These are phyloP conservation scores for Pythium phragmiticola DNA, from an alignment of 352 stramenopile genomes.

Conservation along the genomic window DNA sequence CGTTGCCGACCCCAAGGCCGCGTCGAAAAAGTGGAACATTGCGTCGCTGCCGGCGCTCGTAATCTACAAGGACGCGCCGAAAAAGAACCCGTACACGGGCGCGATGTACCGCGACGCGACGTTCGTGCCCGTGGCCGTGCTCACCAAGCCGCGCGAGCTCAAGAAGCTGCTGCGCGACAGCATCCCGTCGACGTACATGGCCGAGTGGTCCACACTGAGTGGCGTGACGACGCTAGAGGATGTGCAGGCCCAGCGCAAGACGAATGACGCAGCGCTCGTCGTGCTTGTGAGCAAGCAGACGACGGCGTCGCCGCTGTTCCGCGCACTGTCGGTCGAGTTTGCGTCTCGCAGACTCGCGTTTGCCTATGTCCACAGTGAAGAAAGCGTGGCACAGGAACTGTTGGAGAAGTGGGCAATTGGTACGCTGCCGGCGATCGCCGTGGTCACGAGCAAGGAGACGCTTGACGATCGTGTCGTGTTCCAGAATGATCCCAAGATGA, in stretches of 20 bases:
- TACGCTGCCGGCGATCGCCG: constrained; percentile 46
- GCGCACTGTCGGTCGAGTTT: constrained; percentile 62
- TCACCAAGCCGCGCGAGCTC: constrained; percentile 50
- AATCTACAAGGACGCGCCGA: constrained; percentile 56
- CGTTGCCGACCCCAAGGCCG: constrained; percentile 29
- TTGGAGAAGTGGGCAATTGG: constrained; percentile 35
- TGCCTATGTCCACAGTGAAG: constrained; percentile 45
- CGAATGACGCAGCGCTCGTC: constrained; percentile 28
- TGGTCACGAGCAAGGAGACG: constrained; percentile 24
- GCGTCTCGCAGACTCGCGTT: constrained; percentile 45
- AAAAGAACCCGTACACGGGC: constrained; percentile 75
- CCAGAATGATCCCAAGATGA: constrained; percentile 41
- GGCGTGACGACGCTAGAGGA: constrained; percentile 20
- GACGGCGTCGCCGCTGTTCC: constrained; percentile 55
- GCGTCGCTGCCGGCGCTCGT: constrained; percentile 47
- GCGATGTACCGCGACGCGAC: constrained; percentile 56
- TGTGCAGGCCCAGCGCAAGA: constrained; percentile 24
- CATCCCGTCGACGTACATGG: constrained; percentile 54
- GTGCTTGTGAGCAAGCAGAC: constrained; percentile 68
- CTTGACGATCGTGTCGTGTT: constrained; percentile 14
- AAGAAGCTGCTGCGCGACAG: constrained; percentile 62
- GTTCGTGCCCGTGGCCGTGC: constrained; percentile 31
- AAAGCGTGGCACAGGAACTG: constrained; percentile 33
- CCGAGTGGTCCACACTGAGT: constrained; percentile 26
- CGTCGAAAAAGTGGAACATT: constrained; percentile 60